Evolutionary conservation across 2,329 filamentous ascomycete species (phyloP), one percentile per base, ranked within the genome.

Genomic region (Claviceps pusilla): DNA sequence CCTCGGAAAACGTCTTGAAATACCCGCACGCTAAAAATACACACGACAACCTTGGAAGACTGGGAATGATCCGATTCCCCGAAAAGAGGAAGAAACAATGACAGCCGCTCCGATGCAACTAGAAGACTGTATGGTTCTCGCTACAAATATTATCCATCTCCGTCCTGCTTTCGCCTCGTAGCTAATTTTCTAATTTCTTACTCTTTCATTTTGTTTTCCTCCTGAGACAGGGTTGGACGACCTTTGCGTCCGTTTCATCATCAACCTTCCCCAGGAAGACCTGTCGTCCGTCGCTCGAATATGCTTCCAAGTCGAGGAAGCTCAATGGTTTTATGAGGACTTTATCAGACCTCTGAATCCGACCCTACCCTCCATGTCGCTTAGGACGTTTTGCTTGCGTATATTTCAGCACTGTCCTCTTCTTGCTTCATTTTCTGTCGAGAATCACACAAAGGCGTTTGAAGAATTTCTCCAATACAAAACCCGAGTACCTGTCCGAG

Each of bases 291-390:
- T 95, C 55, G 88, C 89, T 66, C 86, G 93, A 66, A 93, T 98
- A 71, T 97, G 91, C 72, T 98, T 98, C 69, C 90, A 97, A 72
- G 87, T 98, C 62, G 93, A 98, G 71, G 94, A 98, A 72, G 93
- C 93, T 63, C 94, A 98, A 82, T 98, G 93, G 93, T 98, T 95
- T 72, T 98, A 98, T 80, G 93, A 98, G 76, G 93, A 98, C 71
- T 98, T 98, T 67, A 89, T 98, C 68, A 87, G 93, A 50, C 90
- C 91, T 43, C 76, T 93, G 59, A 87, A 96, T 69, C 84, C 89
- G 52, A 78, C 78, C 43, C 77, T 98, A 11, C 93, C 93, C 4
- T 89, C 86, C 54, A 85, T 97, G 76, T 82, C 83, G 48, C 78
- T 98, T 39, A 84, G 87, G 60, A 83, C 78, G 52, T 98, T 98